Conservation (phyloP, 2,329 filamentous ascomycete genomes). For the Ophiostoma tasmaniense region DNA sequence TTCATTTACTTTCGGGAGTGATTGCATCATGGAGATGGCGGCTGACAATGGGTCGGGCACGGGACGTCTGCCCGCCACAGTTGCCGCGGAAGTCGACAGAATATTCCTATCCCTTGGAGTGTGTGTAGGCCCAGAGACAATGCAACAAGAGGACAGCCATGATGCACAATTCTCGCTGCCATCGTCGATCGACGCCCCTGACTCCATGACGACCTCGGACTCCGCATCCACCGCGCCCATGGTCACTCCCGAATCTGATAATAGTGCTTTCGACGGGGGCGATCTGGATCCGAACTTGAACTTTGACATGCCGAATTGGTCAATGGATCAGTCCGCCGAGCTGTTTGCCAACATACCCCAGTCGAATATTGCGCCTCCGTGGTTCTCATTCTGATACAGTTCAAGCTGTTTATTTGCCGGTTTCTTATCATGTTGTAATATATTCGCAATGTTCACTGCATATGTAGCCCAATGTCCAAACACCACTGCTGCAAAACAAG, state of each 20-base stretch:
- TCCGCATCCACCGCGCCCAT: background rate
- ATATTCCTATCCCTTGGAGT: background rate
- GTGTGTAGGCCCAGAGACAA: background rate
- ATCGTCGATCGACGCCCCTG: background rate
- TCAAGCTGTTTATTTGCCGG: background rate
- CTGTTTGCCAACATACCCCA: conserved; percentile 14
- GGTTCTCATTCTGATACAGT: conserved; percentile 16
- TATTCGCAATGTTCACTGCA: background rate
- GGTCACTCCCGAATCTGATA: background rate
- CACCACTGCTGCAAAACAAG: background rate
- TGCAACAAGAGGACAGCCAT: background rate
- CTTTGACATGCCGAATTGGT: conserved; percentile 8
- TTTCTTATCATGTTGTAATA: background rate
- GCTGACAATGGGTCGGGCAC: background rate
- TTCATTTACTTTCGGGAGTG: background rate
- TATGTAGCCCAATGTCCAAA: background rate
- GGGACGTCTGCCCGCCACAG: background rate
- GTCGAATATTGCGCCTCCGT: conserved; percentile 2
- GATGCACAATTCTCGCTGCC: background rate
- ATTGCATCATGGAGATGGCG: background rate
- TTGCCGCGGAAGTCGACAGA: background rate
- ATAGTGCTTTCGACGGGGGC: background rate
- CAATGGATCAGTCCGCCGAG: conserved; percentile 8
- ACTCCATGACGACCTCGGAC: conserved; percentile 2
- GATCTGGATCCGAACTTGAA: background rate